phyloP scores from a whole-genome alignment of 75 land plant species.

The Picea glauca region DNA sequence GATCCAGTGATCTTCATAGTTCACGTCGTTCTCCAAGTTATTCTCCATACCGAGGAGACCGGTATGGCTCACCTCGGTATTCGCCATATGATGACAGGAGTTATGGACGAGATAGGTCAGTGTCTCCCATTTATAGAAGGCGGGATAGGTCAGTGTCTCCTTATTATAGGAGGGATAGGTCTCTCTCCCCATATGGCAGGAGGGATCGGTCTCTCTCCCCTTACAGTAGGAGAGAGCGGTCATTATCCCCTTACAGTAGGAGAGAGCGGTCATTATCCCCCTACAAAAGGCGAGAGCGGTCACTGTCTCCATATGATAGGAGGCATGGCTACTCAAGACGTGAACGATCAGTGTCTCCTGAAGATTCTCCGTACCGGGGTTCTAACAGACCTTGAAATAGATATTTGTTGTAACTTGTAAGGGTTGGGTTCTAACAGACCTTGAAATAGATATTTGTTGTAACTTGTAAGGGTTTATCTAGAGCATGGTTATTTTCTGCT shows the following conservation, averaged over 20 bases:
- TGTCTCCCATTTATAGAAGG: slow-evolving; percentile 18
- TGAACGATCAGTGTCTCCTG: background rate
- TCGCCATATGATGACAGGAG: slow-evolving; percentile 14
- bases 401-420: background rate
- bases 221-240: background rate
- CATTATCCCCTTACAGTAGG: background rate
- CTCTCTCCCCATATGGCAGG: background rate
- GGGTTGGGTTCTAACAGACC: background rate
- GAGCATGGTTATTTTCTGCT: background rate
- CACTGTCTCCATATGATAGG: background rate
- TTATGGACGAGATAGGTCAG: slow-evolving; percentile 32
- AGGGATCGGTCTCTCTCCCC: background rate
- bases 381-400: background rate
- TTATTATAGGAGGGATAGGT: slow-evolving; percentile 8
- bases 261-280: background rate
- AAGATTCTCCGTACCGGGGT: background rate
- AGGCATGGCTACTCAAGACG: background rate
- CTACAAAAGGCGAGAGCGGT: background rate
- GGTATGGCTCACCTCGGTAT: slow-evolving; percentile 30
- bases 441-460: background rate
- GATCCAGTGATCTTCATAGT: slow-evolving; percentile 24
- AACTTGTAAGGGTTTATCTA: background rate
- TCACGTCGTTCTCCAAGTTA: slow-evolving; percentile 56
- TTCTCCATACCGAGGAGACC: slow-evolving; percentile 45
- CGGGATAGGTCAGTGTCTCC: slow-evolving; percentile 15